phyloP scores from a whole-genome alignment of 2,329 filamentous ascomycete species.

The Alternaria tenuissima region DNA sequence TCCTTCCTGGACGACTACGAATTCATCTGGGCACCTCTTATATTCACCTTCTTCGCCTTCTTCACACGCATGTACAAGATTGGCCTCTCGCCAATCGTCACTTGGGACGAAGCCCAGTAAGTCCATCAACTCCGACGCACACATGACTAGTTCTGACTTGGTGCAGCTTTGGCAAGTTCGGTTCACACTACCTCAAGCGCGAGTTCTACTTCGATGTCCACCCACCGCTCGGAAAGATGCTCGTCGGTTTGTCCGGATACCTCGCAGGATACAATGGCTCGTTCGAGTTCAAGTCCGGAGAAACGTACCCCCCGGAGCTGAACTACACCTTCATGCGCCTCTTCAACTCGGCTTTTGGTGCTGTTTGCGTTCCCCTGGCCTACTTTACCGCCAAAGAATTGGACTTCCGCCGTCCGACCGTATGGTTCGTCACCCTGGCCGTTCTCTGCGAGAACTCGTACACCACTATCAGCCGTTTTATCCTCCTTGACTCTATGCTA shows the following conservation, averaged over 20 bases:
- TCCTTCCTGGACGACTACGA: constrained; percentile 70
- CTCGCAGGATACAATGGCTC: constrained; percentile 98
- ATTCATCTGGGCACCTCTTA: constrained; percentile 68
- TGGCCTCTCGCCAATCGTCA: constrained; percentile 74
- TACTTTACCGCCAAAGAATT: constrained; percentile 95
- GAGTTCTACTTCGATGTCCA: constrained; percentile 99
- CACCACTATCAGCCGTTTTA: constrained; percentile 98
- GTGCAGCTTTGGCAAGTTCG: constrained; percentile 89
- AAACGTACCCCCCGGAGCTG: constrained; percentile 90
- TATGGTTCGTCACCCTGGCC: constrained; percentile 96
- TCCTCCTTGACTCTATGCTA: constrained; percentile 97
- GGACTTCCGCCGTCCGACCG: constrained; percentile 82
- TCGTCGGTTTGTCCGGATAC: constrained; percentile 94
- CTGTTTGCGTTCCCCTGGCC: constrained; percentile 88
- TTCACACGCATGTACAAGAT: constrained; percentile 75
- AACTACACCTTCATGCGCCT: constrained; percentile 99
- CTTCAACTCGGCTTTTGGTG: constrained; percentile 96
- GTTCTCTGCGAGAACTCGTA: constrained; percentile 99
- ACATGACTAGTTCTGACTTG: constrained; percentile 29
- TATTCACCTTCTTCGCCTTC: constrained; percentile 69
- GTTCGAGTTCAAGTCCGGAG: constrained; percentile 99
- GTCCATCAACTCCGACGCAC: constrained; percentile 31
- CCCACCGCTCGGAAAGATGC: constrained; percentile 96
- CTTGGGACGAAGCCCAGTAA: constrained; percentile 80
- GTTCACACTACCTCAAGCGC: constrained; percentile 97